Conservation (phyloP, 2,329 filamentous ascomycete genomes). For the Incumbomyces delicatus region DNA sequence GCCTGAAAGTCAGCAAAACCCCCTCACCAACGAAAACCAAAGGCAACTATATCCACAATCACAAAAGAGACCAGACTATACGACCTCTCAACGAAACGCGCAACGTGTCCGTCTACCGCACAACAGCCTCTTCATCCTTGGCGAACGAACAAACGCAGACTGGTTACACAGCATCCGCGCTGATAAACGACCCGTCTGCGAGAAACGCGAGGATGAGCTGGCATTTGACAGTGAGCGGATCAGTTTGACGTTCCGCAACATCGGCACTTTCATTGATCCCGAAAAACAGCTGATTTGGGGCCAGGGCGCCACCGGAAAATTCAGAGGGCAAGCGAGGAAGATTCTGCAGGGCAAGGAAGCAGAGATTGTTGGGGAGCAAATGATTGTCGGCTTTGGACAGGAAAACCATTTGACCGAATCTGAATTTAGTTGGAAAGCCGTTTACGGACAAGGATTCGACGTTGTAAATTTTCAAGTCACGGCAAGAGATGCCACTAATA, state of each 20-base stretch:
- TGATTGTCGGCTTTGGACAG: slow-evolving; percentile 70
- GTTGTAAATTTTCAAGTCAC: slow-evolving; percentile 44
- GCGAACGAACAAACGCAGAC: slow-evolving; percentile 66
- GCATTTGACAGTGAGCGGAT: slow-evolving; percentile 70
- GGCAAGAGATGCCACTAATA: neutral
- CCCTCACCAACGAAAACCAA: slow-evolving; percentile 18
- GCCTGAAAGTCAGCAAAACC: slow-evolving; percentile 19
- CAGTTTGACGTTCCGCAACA: slow-evolving; percentile 80
- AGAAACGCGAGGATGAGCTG: slow-evolving; percentile 61
- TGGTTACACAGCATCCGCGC: slow-evolving; percentile 90
- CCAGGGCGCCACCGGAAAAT: slow-evolving; percentile 71
- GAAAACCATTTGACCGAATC: slow-evolving; percentile 71
- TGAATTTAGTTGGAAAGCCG: slow-evolving; percentile 61
- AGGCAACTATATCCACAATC: slow-evolving; percentile 13
- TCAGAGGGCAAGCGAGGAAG: slow-evolving; percentile 45
- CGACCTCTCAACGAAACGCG: slow-evolving; percentile 36
- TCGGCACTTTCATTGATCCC: slow-evolving; percentile 70
- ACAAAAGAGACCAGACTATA: neutral
- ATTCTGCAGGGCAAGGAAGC: slow-evolving; percentile 61
- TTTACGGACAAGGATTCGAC: slow-evolving; percentile 76
- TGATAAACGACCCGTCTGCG: slow-evolving; percentile 62
- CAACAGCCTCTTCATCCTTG: slow-evolving; percentile 79
- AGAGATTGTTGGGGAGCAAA: slow-evolving; percentile 48
- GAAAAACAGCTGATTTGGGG: slow-evolving; percentile 71
- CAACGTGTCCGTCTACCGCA: slow-evolving; percentile 70